Conservation (phyloP, 2,329 filamentous ascomycete genomes). For the Pseudogymnoascus sp. region DNA sequence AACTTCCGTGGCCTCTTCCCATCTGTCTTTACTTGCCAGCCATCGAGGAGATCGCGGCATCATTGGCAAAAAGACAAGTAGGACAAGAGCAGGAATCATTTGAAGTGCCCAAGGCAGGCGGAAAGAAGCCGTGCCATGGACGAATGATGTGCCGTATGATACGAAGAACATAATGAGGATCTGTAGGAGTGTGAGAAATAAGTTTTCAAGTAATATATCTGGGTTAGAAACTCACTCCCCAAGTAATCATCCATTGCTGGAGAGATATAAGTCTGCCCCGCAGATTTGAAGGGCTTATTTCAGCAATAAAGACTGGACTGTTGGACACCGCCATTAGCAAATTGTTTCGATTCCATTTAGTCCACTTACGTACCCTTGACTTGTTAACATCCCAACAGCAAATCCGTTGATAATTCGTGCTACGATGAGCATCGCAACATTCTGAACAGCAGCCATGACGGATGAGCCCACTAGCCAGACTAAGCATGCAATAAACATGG, state of each 20-base stretch:
- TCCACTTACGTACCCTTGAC: conserved; percentile 43
- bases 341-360: background rate
- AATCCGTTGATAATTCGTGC: conserved; percentile 66
- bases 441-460: conserved; percentile 47
- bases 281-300: conserved; percentile 40
- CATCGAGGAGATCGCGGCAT: conserved; percentile 45
- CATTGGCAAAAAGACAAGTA: conserved; percentile 36
- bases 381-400: conserved; percentile 64
- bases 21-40: conserved; percentile 43
- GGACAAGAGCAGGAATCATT: conserved; percentile 37
- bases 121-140: conserved; percentile 40
- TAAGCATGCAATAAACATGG: conserved; percentile 38
- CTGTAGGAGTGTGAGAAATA: background rate
- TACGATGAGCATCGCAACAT: conserved; percentile 57
- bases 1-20: conserved; percentile 38
- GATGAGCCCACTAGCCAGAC: conserved; percentile 39
- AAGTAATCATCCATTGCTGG: conserved; percentile 41
- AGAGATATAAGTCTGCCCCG: conserved; percentile 38
- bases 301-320: conserved; percentile 60
- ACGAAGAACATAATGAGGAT: conserved; percentile 43
- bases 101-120: conserved; percentile 44
- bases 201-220: background rate
- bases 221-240: conserved; percentile 26
- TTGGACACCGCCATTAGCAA: background rate
- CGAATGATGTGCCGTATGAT: conserved; percentile 40